Evolutionary conservation across 139 green algal species (phyloP), one percentile per base, ranked within the genome.

Genomic region (Raphidocelis subcapitata): DNA sequence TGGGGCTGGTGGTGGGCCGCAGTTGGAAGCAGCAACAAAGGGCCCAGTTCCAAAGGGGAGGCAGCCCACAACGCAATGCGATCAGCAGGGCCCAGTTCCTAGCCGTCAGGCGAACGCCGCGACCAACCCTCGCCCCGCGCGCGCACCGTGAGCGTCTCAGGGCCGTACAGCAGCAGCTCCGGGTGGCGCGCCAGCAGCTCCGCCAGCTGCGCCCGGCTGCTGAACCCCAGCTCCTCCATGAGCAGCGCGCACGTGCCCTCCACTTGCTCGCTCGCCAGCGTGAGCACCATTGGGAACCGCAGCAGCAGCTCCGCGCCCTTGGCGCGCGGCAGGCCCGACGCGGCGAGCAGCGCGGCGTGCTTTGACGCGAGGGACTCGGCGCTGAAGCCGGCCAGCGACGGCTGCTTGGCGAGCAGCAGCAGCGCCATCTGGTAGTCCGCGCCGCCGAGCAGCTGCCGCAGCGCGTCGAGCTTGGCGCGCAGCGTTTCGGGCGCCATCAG

Each of bases 151-250:
- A 75, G 44, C n/a, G 55, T 44, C 5, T 12, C n/a, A 18, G 36
- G 24, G 33, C 69, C 69, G 1, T 44, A 24, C 1, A 61, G 55
- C 15, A 75, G 29, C 20, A 75, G 31, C 57, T 67, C 29, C 8
- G 69, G 69, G 16, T 67, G 55, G 16, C n/a, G 20, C 5, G 65
- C 23, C 41, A 75, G 28, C 57, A 75, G 24, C 35, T 67, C 56
- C 4, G 55, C 57, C 16, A 75, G 36, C 69, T 60, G 37, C 21
- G 46, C n/a, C 15, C 18, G 8, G 8, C 26, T 67, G 5, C 59
- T 31, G 37, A 75, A 44, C 37, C 37, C 57, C 24, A 57, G 69
- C 69, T 67, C 36, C 69, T 67, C 36, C 36, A 75, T 26, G 56
- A 75, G 57, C 37, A 75, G 56, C 57, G 33, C 26, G 37, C 56